A percentile compares a stretch with the other conserved stretches of the same genome.
Conservation (phyloP, 2,329 filamentous ascomycete genomes). For the Colletotrichum tamarilloi region DNA sequence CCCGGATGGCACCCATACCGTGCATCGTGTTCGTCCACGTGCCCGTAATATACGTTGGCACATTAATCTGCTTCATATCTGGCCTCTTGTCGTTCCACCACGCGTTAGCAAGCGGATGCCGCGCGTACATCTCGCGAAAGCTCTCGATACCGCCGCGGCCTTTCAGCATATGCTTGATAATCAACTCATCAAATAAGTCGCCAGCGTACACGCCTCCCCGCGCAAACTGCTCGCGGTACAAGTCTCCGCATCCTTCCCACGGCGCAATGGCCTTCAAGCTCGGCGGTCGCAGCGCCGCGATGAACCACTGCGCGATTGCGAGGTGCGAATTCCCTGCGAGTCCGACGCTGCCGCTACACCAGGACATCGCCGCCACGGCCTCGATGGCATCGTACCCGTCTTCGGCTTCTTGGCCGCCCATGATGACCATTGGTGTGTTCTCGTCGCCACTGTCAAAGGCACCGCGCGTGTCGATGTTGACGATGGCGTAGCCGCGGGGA, state of each 20-base stretch:
- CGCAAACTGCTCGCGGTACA: slow-evolving; percentile 40
- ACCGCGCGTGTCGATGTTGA: slow-evolving; percentile 45
- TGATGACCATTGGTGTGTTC: slow-evolving; percentile 36
- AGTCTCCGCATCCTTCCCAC: slow-evolving; percentile 53
- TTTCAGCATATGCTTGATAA: slow-evolving; percentile 37
- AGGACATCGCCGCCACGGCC: slow-evolving; percentile 37
- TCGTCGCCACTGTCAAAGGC: slow-evolving; percentile 40
- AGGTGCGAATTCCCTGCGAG: slow-evolving; percentile 43
- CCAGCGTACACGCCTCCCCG: slow-evolving; percentile 40
- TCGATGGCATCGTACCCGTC: slow-evolving; percentile 42
- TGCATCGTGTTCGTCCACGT: slow-evolving; percentile 35
- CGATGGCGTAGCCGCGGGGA: slow-evolving; percentile 42
- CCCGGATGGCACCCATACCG: slow-evolving; percentile 42
- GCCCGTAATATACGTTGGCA: slow-evolving; percentile 38
- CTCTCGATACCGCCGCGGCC: slow-evolving; percentile 39
- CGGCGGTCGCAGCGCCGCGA: slow-evolving; percentile 36
- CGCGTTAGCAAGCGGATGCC: slow-evolving; percentile 37
- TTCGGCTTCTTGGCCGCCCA: slow-evolving; percentile 39
- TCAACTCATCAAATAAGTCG: slow-evolving; percentile 36
- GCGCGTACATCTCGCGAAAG: slow-evolving; percentile 37
- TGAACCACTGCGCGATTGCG: slow-evolving; percentile 41
- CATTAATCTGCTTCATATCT: slow-evolving; percentile 38
- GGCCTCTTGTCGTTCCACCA: slow-evolving; percentile 42
- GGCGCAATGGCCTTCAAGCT: slow-evolving; percentile 42
- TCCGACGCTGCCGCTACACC: slow-evolving; percentile 43